phyloP scores from a whole-genome alignment of 768 basidiomycete species.

The Naganishia vishniacii region DNA sequence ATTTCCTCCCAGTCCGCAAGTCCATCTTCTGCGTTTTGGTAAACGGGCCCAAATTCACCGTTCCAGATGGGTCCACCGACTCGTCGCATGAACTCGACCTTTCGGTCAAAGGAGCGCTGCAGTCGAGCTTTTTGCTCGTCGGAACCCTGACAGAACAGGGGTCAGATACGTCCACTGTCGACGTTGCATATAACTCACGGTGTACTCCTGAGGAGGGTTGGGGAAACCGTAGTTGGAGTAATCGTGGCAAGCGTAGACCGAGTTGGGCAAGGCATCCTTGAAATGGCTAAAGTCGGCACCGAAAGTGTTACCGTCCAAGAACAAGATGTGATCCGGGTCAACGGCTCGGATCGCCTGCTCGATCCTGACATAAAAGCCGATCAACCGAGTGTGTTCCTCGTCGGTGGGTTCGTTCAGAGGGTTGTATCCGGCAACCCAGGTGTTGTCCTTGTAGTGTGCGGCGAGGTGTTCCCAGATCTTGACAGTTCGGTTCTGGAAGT shows the following conservation, averaged over 20 bases:
- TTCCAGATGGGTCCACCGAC: conserved; percentile 48
- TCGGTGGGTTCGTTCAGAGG: conserved; percentile 80
- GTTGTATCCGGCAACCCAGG: conserved; percentile 83
- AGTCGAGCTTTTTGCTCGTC: conserved; percentile 54
- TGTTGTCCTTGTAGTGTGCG: conserved; percentile 66
- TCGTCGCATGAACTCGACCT: conserved; percentile 68
- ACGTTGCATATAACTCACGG: neutral
- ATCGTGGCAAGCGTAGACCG: conserved; percentile 73
- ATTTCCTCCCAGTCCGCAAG: conserved; percentile 61
- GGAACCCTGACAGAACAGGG: neutral
- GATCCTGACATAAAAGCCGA: conserved; percentile 64
- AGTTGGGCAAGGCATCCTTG: conserved; percentile 63
- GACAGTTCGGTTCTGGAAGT: conserved; percentile 71
- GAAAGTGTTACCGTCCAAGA: conserved; percentile 79
- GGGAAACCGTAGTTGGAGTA: conserved; percentile 72
- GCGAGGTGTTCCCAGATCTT: conserved; percentile 76
- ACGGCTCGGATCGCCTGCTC: conserved; percentile 65
- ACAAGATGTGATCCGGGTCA: conserved; percentile 67
- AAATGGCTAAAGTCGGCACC: conserved; percentile 51
- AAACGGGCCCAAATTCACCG: conserved; percentile 80
- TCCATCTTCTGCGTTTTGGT: conserved; percentile 52
- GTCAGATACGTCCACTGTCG: neutral
- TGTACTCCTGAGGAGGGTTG: conserved; percentile 56
- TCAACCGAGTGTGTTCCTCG: conserved; percentile 59
- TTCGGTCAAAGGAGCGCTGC: conserved; percentile 62